Percentiles rank a stretch among this genome's conserved stretches.
Evolutionary conservation across 371 early-diverging fungal genomes (phyloP).

Genomic region (Apophysomyces elegans): DNA sequence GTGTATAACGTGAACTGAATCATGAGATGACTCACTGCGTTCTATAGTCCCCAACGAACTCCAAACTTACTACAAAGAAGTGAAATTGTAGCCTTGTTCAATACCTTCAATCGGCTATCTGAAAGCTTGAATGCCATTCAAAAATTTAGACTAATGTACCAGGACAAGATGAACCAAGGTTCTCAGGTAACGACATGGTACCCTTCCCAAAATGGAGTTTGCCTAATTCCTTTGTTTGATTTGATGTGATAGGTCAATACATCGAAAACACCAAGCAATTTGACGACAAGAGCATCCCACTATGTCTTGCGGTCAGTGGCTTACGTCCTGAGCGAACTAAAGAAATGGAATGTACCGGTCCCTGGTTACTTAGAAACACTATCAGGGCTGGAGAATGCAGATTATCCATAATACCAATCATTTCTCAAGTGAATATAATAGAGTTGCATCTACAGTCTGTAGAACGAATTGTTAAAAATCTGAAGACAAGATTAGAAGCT

Average conservation of each 20-base stretch:
- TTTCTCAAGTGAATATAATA: neutral
- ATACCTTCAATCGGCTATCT: slow-evolving; percentile 87
- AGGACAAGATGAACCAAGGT: slow-evolving; percentile 10
- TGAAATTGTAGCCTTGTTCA: slow-evolving; percentile 94
- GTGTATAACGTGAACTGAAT: neutral
- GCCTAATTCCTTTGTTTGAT: no score
- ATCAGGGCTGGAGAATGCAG: neutral
- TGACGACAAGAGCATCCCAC: neutral
- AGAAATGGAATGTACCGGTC: slow-evolving; percentile 1
- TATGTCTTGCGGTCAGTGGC: neutral
- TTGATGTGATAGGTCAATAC: neutral
- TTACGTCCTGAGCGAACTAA: neutral
- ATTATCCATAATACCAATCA: neutral
- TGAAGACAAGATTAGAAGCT: no score
- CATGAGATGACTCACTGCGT: no score
- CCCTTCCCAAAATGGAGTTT: neutral
- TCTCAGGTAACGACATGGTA: neutral
- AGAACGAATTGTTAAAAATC: no score
- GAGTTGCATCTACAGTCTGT: no score
- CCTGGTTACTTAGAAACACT: slow-evolving; percentile 2
- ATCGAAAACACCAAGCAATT: neutral
- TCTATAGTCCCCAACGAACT: slow-evolving; percentile 49
- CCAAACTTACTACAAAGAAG: slow-evolving; percentile 70
- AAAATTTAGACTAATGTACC: slow-evolving; percentile 74
- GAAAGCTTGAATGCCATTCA: slow-evolving; percentile 75